A percentile compares a stretch with the other conserved stretches of the same genome.
phyloP scores from a whole-genome alignment of 2,329 filamentous ascomycete species.

The Neofusicoccum cordaticola region DNA sequence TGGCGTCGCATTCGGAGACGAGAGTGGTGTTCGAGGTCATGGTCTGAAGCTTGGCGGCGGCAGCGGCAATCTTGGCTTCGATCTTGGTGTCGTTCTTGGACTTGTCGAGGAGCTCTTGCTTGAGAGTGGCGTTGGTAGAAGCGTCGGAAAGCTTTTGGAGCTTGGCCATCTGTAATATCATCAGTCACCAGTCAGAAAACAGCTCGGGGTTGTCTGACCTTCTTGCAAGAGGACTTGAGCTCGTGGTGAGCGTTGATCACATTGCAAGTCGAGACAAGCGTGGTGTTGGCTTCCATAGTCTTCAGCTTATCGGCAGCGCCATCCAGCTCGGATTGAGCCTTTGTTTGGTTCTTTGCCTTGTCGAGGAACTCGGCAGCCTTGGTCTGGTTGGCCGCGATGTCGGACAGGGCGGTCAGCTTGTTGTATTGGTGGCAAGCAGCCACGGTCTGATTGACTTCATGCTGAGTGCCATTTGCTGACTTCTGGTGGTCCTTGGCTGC shows the following conservation, averaged over 20 bases:
- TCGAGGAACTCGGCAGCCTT: neutral
- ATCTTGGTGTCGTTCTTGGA: neutral
- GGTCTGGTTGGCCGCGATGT: neutral
- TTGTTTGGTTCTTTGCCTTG: neutral
- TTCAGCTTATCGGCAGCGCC: neutral
- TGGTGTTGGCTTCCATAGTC: neutral
- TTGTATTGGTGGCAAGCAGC: neutral
- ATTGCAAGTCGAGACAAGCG: neutral
- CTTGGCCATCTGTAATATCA: neutral
- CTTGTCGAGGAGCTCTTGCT: neutral
- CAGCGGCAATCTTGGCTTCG: neutral
- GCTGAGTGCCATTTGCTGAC: neutral
- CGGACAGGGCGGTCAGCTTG: neutral
- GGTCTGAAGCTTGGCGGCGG: neutral
- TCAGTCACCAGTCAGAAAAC: neutral
- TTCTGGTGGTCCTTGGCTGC: neutral
- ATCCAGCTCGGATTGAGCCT: neutral
- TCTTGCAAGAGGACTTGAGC: neutral
- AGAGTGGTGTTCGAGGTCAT: neutral
- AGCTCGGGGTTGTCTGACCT: neutral
- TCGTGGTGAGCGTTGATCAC: constrained; percentile 1
- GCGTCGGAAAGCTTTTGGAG: constrained; percentile 1
- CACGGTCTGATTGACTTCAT: neutral
- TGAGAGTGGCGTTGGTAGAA: neutral
- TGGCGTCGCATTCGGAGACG: neutral